phyloP scores from a whole-genome alignment of 2,329 filamentous ascomycete genomes.

The Zalaria obscura region DNA sequence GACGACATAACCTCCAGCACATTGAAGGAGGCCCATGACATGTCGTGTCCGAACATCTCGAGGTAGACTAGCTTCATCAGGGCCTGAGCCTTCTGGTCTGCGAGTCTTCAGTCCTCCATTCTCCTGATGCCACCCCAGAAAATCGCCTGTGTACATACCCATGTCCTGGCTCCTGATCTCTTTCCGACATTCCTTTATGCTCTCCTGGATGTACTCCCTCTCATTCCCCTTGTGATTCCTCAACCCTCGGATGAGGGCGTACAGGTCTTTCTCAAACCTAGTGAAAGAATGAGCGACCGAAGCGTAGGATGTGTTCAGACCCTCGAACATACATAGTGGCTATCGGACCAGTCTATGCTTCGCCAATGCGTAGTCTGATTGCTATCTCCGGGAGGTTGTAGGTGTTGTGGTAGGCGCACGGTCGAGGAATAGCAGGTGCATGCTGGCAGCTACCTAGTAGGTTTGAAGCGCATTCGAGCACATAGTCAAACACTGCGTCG shows the following conservation, averaged over 20 bases:
- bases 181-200: constrained; percentile 83
- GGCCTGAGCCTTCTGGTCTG: constrained; percentile 80
- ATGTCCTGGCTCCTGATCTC: constrained; percentile 91
- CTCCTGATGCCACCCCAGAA: too few species aligned
- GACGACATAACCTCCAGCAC: constrained; percentile 98
- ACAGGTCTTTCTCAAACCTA: constrained; percentile 98
- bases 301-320: background rate
- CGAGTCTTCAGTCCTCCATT: constrained; percentile 17
- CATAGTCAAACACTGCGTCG: too few species aligned
- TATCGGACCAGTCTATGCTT: too few species aligned
- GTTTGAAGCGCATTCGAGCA: too few species aligned
- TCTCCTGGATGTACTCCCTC: constrained; percentile 86
- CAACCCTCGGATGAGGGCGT: constrained; percentile 94
- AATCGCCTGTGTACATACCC: constrained; percentile 23
- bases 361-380: too few species aligned
- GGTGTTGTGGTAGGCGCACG: too few species aligned
- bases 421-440: too few species aligned
- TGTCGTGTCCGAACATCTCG: constrained; percentile 98
- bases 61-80: constrained; percentile 92
- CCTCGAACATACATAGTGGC: too few species aligned
- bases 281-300: background rate
- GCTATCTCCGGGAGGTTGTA: too few species aligned
- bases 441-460: too few species aligned
- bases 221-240: constrained; percentile 92
- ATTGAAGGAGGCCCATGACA: constrained; percentile 98